Evolutionary conservation across 2,329 filamentous ascomycete species (phyloP), one percentile per base, ranked within the genome.

Genomic region (Xylariaceae sp.): DNA sequence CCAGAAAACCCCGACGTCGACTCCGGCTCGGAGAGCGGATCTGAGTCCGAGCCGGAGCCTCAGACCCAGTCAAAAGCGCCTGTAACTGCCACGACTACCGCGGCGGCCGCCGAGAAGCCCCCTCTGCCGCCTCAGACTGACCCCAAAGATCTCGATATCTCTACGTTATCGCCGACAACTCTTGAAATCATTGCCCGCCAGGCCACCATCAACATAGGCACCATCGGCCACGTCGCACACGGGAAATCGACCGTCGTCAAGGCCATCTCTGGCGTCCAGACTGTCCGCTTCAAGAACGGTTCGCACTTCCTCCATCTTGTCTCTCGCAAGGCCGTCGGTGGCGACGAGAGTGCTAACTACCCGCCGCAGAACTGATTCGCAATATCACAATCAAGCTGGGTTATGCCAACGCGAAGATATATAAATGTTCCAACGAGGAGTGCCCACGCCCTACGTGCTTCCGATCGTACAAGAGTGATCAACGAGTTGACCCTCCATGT

Each of bases 171-270:
- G 62, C 92, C 94, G 54, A 79, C 96, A 65, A 95, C 92, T 15
- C 91, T 92, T 63, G 92, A 97, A 72, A 97, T 99, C 70, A 99
- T 99, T 70, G 90, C 91, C 58, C 84, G 94, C 68, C 94, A 99
- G 81, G 94, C 94, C 52, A 99, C 94, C 53, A 96, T 97, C 80
- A 97, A 97, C 76, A 96, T 97, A 67, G 94, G 92, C 62, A 96
- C 94, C 58, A 97, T 99, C 73, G 92, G 92, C 53, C 94, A 97
- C 74, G 92, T 97, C 80, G 94, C 94, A 70, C 92, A 97, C 87
- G 92, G 92, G 71, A 97, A 97, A 75, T 96, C 90, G 58, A 99
- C 94, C 19, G 94, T 99, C 47, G 94, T 99, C 67, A 99, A 99
- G 81, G 94, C 94, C 67, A 97, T 99, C 67, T 97, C 94, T 1